Conservation (phyloP, 1,139 yeast genomes). For the Debaryomycetaceae sp. region DNA sequence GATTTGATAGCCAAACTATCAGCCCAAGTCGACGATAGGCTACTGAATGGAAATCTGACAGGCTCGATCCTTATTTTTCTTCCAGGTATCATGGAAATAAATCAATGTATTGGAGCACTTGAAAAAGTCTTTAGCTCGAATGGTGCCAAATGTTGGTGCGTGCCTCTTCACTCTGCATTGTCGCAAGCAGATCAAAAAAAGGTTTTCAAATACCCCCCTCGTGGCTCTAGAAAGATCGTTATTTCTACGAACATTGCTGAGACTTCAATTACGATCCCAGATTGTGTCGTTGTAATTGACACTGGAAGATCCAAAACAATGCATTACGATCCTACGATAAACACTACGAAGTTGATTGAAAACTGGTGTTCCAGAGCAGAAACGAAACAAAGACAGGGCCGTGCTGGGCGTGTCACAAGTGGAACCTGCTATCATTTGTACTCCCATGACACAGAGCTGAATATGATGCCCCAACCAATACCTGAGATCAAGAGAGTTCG, state of each 20-base stretch:
- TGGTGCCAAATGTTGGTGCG: slow-evolving; percentile 33
- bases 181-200: slow-evolving; percentile 76
- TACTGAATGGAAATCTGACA: slow-evolving; percentile 27
- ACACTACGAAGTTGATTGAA: slow-evolving; percentile 71
- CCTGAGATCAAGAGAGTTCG: slow-evolving; percentile 89
- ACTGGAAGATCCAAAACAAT: slow-evolving; percentile 81
- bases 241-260: slow-evolving; percentile 88
- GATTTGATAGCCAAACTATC: slow-evolving; percentile 63
- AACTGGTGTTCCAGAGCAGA: slow-evolving; percentile 91
- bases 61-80: slow-evolving; percentile 84
- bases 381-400: slow-evolving; percentile 89
- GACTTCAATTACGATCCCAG: slow-evolving; percentile 89
- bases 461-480: slow-evolving; percentile 68
- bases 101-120: slow-evolving; percentile 35
- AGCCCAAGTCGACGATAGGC: slow-evolving; percentile 44
- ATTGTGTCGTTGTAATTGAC: slow-evolving; percentile 89
- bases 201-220: slow-evolving; percentile 59
- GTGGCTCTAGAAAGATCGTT: slow-evolving; percentile 67
- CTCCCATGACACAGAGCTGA: slow-evolving; percentile 55
- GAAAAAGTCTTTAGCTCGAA: slow-evolving; percentile 14
- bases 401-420: slow-evolving; percentile 92
- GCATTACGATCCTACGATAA: slow-evolving; percentile 61
- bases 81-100: slow-evolving; percentile 91
- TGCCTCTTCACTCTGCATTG: slow-evolving; percentile 87
- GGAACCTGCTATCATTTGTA: slow-evolving; percentile 83